Percentiles rank a stretch among this genome's conserved stretches.
Conservation (phyloP, 495 filamentous ascomycete genomes). For the Penicillium bialowiezense region DNA sequence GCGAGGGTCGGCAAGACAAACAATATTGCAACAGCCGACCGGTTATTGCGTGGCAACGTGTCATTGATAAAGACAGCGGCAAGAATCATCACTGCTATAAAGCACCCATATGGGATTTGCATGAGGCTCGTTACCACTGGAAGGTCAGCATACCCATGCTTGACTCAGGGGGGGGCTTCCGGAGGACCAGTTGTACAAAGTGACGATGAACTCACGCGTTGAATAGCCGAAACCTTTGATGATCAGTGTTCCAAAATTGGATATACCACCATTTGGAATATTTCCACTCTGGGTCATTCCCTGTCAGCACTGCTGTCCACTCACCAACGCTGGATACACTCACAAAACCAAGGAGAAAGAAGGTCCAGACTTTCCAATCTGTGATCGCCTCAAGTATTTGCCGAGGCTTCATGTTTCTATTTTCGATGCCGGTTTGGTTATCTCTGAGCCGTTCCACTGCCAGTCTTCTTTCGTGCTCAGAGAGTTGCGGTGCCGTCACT, state of each 20-base stretch:
- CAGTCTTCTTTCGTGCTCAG: slow-evolving; percentile 44
- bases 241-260: slow-evolving; percentile 56
- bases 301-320: too few species aligned
- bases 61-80: slow-evolving; percentile 50
- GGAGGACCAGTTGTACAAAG: too few species aligned
- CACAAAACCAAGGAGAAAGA: slow-evolving; percentile 30
- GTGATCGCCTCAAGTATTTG: slow-evolving; percentile 48
- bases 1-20: slow-evolving; percentile 51
- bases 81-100: slow-evolving; percentile 52
- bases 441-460: slow-evolving; percentile 48
- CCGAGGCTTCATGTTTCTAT: slow-evolving; percentile 48
- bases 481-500: slow-evolving; percentile 35
- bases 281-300: slow-evolving; percentile 23
- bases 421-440: slow-evolving; percentile 56
- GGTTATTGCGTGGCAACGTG: slow-evolving; percentile 42
- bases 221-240: slow-evolving; percentile 57
- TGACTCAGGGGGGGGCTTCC: too few species aligned
- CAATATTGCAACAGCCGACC: slow-evolving; percentile 45
- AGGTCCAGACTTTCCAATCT: slow-evolving; percentile 49
- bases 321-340: neutral
- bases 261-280: slow-evolving; percentile 46
- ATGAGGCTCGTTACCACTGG: slow-evolving; percentile 37
- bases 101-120: slow-evolving; percentile 52
- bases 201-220: slow-evolving; percentile 32
- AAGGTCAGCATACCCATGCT: neutral